Evolutionary conservation across 257 asterid genomes (phyloP), one percentile per base, ranked within the genome.

Genomic region (Thymus mandschuricus): DNA sequence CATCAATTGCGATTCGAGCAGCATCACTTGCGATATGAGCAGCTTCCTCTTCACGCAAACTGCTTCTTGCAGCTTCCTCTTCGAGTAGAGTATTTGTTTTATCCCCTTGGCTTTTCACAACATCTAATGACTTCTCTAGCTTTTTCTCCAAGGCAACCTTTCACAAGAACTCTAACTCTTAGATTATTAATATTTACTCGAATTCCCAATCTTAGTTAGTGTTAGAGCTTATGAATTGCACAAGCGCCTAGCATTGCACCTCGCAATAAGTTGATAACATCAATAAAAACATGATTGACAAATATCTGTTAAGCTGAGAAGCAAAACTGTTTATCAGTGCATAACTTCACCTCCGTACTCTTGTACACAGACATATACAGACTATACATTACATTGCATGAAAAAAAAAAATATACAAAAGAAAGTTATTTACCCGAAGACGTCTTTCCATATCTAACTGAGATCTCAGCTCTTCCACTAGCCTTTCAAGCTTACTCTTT

Each of bases 91-190:
- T 74, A 86, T 83, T 85, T 66, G 83, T 77, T 71, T 84, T 90
- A 8, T 82, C 89, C 57, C 88, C 75, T 88, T 84, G 82, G 66
- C 54, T 78, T 78, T 85, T 89, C 81, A 72, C 49, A 33, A 78
- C 84, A 66, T 87, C 86, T 80, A 89, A 45, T 7, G 82, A 77
- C 31, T 81, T 80, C 76, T 81, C 90, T 81, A 88, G 79, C 78
- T 85, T 92, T 60, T 80, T 68, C 80, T 89, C 97, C 87, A 89
- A 78, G 75, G 86, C 87, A 44, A 87, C 79, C 98, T 94, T 91
- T 66, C 74, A 81, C 56, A 76, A 64, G 60, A 77, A 71, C 40
- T 60, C 34, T 49, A 63, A 66, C 27, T 68, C 76, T 75, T 74
- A 61, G 70, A 68, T 29, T 5, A 38, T 38, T 7, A 38, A 38